A percentile compares a stretch with the other conserved stretches of the same genome.
Conservation (phyloP, 2,329 filamentous ascomycete genomes). For the Bipolaris sorokiniana region DNA sequence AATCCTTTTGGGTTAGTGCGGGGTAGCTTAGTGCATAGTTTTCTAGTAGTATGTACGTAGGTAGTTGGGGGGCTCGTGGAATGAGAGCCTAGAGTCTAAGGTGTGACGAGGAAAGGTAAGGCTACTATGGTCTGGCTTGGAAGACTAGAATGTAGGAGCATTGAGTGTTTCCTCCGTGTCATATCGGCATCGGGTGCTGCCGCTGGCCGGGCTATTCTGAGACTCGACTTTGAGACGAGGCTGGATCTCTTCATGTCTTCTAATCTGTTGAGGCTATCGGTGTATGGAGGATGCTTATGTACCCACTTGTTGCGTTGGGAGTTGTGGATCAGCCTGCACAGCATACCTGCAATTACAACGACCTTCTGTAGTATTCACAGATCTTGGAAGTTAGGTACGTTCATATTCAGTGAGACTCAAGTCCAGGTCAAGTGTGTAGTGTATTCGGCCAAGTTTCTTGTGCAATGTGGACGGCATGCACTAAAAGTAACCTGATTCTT, state of each 20-base stretch:
- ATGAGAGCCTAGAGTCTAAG: background rate
- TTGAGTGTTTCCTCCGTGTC: background rate
- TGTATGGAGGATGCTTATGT: background rate
- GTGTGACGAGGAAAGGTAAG: too few relatives aligned
- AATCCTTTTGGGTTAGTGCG: slow-evolving; percentile 11
- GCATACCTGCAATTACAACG: background rate
- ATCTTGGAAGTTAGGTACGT: background rate
- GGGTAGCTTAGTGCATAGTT: background rate
- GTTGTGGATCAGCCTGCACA: too few relatives aligned
- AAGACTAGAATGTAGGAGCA: background rate
- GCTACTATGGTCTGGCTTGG: too few relatives aligned
- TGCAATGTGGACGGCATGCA: background rate
- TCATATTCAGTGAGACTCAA: background rate
- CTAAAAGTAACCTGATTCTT: background rate
- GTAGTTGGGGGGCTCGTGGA: too few relatives aligned
- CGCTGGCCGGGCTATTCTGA: background rate
- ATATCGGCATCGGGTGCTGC: background rate
- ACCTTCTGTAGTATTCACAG: background rate
- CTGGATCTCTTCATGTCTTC: background rate
- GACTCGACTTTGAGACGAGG: background rate
- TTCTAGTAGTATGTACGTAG: too few relatives aligned
- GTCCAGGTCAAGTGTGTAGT: background rate
- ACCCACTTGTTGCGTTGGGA: too few relatives aligned
- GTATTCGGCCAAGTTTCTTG: background rate
- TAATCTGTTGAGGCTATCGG: background rate